Percentiles rank a stretch among this genome's conserved stretches.
These are phyloP conservation scores for Microbotryum silenes-acaulis DNA, from an alignment of 1,284 basidiomycete genomes.

Conservation along the genomic window DNA sequence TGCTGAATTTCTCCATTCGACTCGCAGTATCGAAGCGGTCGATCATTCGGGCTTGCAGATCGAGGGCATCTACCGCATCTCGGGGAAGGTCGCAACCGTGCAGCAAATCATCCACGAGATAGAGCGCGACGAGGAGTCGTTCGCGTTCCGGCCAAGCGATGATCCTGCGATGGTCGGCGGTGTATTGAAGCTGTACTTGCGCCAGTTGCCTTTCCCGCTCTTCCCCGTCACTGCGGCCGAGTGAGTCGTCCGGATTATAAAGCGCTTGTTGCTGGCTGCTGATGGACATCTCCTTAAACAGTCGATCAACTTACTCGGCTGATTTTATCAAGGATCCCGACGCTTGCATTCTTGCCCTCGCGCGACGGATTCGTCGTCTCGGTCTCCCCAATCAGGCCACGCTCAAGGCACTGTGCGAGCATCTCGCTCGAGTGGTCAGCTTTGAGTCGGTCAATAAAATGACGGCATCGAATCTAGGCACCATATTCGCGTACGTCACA, in stretches of 20 bases:
- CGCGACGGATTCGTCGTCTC: conserved; percentile 66
- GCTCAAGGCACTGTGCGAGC: conserved; percentile 76
- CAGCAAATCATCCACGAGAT: conserved; percentile 72
- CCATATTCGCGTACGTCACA: conserved; percentile 38
- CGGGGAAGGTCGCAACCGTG: conserved; percentile 16
- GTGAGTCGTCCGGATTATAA: conserved; percentile 46
- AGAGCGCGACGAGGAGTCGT: conserved; percentile 79
- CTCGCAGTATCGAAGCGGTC: conserved; percentile 25
- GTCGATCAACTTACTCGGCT: conserved; percentile 8
- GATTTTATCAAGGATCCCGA: conserved; percentile 53
- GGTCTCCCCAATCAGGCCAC: conserved; percentile 84
- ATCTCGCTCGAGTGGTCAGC: conserved; percentile 68
- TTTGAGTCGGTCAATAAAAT: conserved; percentile 79
- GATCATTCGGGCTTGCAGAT: conserved; percentile 55
- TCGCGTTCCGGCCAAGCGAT: conserved; percentile 66
- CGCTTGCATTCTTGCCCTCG: conserved; percentile 63
- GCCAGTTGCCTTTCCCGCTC: conserved; percentile 87
- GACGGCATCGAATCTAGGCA: conserved; percentile 58
- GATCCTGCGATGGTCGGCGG: conserved; percentile 86
- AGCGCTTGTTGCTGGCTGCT: conserved; percentile 19
- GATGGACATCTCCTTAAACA: conserved; percentile 32
- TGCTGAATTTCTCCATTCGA: background rate
- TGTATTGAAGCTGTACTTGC: conserved; percentile 81
- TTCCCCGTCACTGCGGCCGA: conserved; percentile 78
- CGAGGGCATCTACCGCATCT: conserved; percentile 73